Percentiles rank a stretch among this genome's conserved stretches.
Conservation (phyloP, 1,139 yeast species). For the Sugiyamaella neomexicana region DNA sequence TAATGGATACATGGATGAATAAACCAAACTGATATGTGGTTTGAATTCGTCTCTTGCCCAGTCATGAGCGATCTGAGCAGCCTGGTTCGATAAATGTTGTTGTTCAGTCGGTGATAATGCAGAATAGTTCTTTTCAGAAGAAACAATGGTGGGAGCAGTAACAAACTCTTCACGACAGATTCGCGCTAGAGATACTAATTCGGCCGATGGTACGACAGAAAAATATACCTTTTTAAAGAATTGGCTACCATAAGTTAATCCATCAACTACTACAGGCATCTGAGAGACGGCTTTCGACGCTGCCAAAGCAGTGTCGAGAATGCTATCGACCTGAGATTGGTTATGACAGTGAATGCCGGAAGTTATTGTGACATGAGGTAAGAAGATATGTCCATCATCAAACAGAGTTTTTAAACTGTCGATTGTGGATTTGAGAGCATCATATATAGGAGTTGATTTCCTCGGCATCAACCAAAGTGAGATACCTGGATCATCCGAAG, state of each 20-base stretch:
- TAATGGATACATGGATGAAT: slow-evolving; percentile 65
- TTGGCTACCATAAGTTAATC: slow-evolving; percentile 42
- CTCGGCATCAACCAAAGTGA: slow-evolving; percentile 80
- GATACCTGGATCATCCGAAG: slow-evolving; percentile 37
- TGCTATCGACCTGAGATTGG: slow-evolving; percentile 51
- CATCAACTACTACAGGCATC: slow-evolving; percentile 36
- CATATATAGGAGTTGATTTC: slow-evolving; percentile 53
- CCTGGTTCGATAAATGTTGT: slow-evolving; percentile 29
- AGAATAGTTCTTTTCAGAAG: slow-evolving; percentile 32
- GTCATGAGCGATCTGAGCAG: slow-evolving; percentile 40
- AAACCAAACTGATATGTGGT: slow-evolving; percentile 75
- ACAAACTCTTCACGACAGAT: slow-evolving; percentile 72
- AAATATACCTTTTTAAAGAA: slow-evolving; percentile 67
- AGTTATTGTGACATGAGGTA: slow-evolving; percentile 77
- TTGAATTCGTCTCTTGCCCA: slow-evolving; percentile 63
- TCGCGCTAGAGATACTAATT: slow-evolving; percentile 63
- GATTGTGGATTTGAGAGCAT: slow-evolving; percentile 60
- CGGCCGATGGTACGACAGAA: slow-evolving; percentile 55
- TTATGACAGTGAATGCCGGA: slow-evolving; percentile 55
- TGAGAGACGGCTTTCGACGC: slow-evolving; percentile 49
- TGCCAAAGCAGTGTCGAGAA: slow-evolving; percentile 64
- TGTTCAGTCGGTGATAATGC: slow-evolving; percentile 35
- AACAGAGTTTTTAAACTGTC: slow-evolving; percentile 66
- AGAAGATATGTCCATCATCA: slow-evolving; percentile 66
- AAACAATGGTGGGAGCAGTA: slow-evolving; percentile 38